Evolutionary conservation across 2,329 filamentous ascomycete genomes (phyloP).

Genomic region (Pseudogymnoascus verrucosus): DNA sequence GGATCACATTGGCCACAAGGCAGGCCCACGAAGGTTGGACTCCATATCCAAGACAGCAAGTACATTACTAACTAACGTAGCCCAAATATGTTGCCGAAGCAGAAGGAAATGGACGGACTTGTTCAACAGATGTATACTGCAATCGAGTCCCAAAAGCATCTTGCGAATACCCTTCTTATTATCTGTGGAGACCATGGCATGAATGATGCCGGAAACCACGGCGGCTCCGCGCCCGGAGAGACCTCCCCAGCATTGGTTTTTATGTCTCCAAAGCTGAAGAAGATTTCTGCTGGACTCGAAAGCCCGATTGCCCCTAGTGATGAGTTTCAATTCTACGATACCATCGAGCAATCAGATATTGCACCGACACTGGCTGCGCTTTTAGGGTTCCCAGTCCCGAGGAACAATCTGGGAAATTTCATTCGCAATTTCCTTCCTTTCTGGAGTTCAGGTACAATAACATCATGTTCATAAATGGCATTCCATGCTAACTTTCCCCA

Average conservation of each 20-base stretch:
- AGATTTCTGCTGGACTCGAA: constrained; percentile 33
- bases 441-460: constrained; percentile 55
- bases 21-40: constrained; percentile 69
- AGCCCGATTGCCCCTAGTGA: constrained; percentile 52
- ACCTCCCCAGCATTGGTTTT: constrained; percentile 91
- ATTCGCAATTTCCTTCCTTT: constrained; percentile 71
- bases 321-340: constrained; percentile 76
- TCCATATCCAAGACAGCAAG: background rate
- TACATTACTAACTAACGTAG: constrained; percentile 35
- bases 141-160: constrained; percentile 61
- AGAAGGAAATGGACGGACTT: constrained; percentile 85
- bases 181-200: constrained; percentile 96
- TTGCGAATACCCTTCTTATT: constrained; percentile 72
- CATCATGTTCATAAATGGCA: background rate
- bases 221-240: constrained; percentile 86
- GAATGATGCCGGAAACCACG: constrained; percentile 97
- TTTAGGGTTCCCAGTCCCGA: constrained; percentile 77
- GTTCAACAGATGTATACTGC: constrained; percentile 68
- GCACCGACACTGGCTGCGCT: constrained; percentile 82
- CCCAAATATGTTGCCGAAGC: constrained; percentile 86
- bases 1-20: constrained; percentile 96
- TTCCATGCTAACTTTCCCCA: constrained; percentile 21
- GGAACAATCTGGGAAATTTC: constrained; percentile 84
- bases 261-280: constrained; percentile 71
- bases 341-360: constrained; percentile 89